These are phyloP conservation scores for Xerocomellus amylosporus DNA, from an alignment of 768 basidiomycete genomes.

Conservation along the genomic window DNA sequence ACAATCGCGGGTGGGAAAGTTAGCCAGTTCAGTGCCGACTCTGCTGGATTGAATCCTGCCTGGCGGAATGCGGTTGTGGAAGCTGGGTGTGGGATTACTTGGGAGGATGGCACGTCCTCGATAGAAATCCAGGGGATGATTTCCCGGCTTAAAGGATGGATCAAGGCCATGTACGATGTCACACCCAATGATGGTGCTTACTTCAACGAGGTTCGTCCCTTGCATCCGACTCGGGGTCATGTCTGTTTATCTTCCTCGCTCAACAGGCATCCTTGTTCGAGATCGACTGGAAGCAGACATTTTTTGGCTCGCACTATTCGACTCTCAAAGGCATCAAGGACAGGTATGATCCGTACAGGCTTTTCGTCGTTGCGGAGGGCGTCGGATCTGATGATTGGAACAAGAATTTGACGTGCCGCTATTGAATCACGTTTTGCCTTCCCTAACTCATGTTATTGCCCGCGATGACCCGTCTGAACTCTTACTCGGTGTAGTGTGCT, in stretches of 20 bases:
- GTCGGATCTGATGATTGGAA: slow-evolving; percentile 29
- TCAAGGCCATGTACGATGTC: slow-evolving; percentile 31
- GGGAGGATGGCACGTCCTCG: slow-evolving; percentile 24
- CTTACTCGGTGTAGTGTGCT: neutral
- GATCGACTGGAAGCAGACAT: slow-evolving; percentile 37
- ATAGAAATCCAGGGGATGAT: slow-evolving; percentile 13
- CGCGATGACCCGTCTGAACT: neutral
- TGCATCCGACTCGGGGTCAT: neutral
- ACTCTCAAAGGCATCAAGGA: slow-evolving; percentile 42
- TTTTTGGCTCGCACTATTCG: slow-evolving; percentile 46
- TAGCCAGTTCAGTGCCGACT: slow-evolving; percentile 33
- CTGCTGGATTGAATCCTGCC: slow-evolving; percentile 45
- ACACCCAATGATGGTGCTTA: slow-evolving; percentile 39
- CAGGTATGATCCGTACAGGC: slow-evolving; percentile 7
- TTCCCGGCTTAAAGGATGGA: slow-evolving; percentile 14
- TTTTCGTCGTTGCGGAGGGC: slow-evolving; percentile 10
- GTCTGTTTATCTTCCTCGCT: too few relatives aligned
- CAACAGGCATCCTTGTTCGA: slow-evolving; percentile 43
- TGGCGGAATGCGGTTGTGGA: slow-evolving; percentile 44
- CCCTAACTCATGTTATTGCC: too few relatives aligned
- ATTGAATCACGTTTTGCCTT: slow-evolving; percentile 2
- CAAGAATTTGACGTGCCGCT: slow-evolving; percentile 8
- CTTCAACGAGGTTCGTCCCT: slow-evolving; percentile 43
- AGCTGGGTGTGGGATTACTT: slow-evolving; percentile 13
- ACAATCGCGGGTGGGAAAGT: slow-evolving; percentile 45